Evolutionary conservation across 2,329 filamentous ascomycete species (phyloP).

Genomic region (Apiospora arundinis): DNA sequence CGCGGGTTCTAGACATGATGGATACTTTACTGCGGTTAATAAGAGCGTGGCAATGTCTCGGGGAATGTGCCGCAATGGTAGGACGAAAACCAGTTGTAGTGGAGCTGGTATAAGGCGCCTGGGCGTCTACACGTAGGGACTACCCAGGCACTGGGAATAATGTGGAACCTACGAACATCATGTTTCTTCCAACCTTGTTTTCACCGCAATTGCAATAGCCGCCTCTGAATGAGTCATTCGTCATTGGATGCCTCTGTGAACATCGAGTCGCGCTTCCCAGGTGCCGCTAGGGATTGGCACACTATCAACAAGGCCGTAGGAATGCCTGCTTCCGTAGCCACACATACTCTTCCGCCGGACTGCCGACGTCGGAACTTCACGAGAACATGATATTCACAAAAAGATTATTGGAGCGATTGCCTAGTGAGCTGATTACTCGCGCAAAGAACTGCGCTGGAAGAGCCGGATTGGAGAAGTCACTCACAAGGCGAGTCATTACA

Average conservation of each 20-base stretch:
- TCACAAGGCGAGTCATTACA: not conserved
- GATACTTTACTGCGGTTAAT: not conserved
- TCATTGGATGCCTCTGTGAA: not conserved
- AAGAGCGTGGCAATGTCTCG: not conserved
- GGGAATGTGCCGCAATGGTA: not conserved
- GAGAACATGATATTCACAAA: too few species aligned
- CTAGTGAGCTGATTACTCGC: not conserved
- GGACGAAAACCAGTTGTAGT: not conserved
- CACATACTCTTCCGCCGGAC: too few species aligned
- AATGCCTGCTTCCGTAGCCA: not conserved
- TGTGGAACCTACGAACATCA: not conserved
- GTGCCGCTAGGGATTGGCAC: not conserved
- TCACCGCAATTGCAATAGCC: not conserved
- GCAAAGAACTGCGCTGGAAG: not conserved
- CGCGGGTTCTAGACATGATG: not conserved
- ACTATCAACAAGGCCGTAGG: not conserved
- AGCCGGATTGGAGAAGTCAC: not conserved
- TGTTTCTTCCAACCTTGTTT: not conserved
- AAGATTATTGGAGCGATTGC: too few species aligned
- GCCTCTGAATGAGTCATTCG: not conserved
- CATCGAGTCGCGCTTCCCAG: not conserved
- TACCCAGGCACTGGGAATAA: not conserved
- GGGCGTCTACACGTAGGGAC: not conserved
- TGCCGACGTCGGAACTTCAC: not conserved
- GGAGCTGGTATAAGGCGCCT: not conserved